These are phyloP conservation scores for Fonsecaea multimorphosa DNA, from an alignment of 2,329 filamentous ascomycete species.

Conservation along the genomic window DNA sequence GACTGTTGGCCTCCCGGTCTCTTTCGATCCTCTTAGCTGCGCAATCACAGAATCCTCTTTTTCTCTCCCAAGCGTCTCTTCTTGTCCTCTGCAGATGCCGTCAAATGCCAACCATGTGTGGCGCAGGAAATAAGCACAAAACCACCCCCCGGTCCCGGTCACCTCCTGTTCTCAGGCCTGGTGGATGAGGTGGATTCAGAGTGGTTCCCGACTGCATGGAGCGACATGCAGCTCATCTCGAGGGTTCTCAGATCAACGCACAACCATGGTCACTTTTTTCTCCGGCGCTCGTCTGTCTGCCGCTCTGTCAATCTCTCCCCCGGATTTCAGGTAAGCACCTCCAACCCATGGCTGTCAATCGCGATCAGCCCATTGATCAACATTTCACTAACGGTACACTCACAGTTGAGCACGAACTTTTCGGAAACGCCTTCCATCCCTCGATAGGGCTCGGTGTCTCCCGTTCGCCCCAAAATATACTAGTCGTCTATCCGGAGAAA, in stretches of 20 bases:
- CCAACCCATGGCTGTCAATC: slow-evolving; percentile 1
- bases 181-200: neutral
- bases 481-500: neutral
- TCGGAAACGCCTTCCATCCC: slow-evolving; percentile 4
- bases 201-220: neutral
- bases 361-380: slow-evolving; percentile 13
- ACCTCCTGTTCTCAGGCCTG: neutral
- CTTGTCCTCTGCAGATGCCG: neutral
- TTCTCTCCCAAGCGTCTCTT: neutral
- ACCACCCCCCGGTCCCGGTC: neutral
- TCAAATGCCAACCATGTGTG: slow-evolving; percentile 9
- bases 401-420: neutral
- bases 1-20: neutral
- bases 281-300: slow-evolving; percentile 7
- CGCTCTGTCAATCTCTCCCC: neutral
- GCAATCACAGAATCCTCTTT: neutral
- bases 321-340: slow-evolving; percentile 21
- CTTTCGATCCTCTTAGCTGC: neutral
- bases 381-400: neutral
- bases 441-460: neutral
- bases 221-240: slow-evolving; percentile 28
- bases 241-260: slow-evolving; percentile 32
- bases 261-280: neutral
- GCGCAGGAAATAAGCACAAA: slow-evolving; percentile 5
- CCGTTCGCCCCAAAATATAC: neutral